Percentiles rank a stretch among this genome's conserved stretches.
Conservation (phyloP, 805 yeast genomes). For the Metschnikowia santaceciliae region DNA sequence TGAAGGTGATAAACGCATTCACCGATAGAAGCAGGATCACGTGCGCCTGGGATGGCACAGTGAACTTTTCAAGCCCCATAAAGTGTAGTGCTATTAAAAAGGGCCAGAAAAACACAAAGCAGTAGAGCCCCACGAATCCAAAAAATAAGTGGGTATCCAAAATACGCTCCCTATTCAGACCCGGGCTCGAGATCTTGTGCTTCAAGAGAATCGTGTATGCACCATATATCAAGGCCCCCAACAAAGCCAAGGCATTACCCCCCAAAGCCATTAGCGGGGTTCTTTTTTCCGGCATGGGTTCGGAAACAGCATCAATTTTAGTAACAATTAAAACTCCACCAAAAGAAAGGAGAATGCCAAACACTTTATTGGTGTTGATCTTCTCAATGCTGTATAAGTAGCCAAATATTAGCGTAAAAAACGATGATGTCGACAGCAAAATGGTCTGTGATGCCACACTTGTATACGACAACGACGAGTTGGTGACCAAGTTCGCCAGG, state of each 20-base stretch:
- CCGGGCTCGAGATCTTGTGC: conserved; percentile 46
- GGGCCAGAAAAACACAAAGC: conserved; percentile 78
- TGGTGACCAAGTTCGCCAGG: conserved; percentile 76
- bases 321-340: conserved; percentile 81
- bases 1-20: conserved; percentile 75
- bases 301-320: conserved; percentile 45
- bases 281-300: conserved; percentile 7
- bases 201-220: conserved; percentile 83
- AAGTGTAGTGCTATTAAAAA: conserved; percentile 61
- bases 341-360: conserved; percentile 69
- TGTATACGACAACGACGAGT: conserved; percentile 82
- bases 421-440: conserved; percentile 85
- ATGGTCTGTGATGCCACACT: conserved; percentile 94
- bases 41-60: conserved; percentile 54
- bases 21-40: conserved; percentile 52
- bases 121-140: conserved; percentile 91
- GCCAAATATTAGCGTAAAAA: conserved; percentile 86
- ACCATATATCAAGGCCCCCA: conserved; percentile 89
- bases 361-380: conserved; percentile 58
- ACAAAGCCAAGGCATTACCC: conserved; percentile 78
- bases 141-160: conserved; percentile 85
- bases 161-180: conserved; percentile 58
- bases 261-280: conserved; percentile 31
- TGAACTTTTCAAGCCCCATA: conserved; percentile 65
- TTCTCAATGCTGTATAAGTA: conserved; percentile 65